Evolutionary conservation across 2,329 filamentous ascomycete species (phyloP).

Genomic region (Aspergillus uvarum): DNA sequence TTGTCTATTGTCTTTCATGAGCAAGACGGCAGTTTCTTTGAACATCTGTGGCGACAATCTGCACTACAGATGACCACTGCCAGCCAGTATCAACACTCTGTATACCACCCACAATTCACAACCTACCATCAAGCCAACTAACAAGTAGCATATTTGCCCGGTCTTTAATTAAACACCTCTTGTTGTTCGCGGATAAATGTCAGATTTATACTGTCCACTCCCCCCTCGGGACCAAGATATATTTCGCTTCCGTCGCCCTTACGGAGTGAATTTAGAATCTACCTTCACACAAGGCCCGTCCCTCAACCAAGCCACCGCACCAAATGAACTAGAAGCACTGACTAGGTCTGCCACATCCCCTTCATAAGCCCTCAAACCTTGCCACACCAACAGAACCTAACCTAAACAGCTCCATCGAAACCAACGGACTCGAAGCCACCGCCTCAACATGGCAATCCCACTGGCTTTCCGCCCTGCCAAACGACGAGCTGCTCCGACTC

Average conservation of each 20-base stretch:
- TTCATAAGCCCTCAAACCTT: background rate
- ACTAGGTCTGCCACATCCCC: slow-evolving; percentile 30
- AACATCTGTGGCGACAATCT: too few relatives aligned
- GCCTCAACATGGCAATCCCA: slow-evolving; percentile 54
- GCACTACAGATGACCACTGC: too few relatives aligned
- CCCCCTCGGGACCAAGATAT: slow-evolving; percentile 24
- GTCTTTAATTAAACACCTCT: background rate
- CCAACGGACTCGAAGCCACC: slow-evolving; percentile 50
- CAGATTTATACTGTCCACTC: slow-evolving; percentile 2
- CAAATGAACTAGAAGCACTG: slow-evolving; percentile 55
- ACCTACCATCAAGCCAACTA: background rate
- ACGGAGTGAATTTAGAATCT: slow-evolving; percentile 59
- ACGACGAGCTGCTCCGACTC: slow-evolving; percentile 56
- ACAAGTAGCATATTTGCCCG: background rate
- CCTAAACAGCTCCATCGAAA: slow-evolving; percentile 41
- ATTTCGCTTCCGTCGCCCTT: slow-evolving; percentile 59
- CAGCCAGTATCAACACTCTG: too few relatives aligned
- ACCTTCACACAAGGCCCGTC: slow-evolving; percentile 62
- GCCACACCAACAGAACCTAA: background rate
- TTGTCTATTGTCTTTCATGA: too few relatives aligned
- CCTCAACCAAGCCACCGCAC: slow-evolving; percentile 49
- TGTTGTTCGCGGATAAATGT: background rate
- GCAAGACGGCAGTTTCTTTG: too few relatives aligned
- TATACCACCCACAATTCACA: background rate
- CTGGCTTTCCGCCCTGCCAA: slow-evolving; percentile 53